Conservation (phyloP, 164 flowering plant genomes). For the Chloranthus sessilifolius region DNA sequence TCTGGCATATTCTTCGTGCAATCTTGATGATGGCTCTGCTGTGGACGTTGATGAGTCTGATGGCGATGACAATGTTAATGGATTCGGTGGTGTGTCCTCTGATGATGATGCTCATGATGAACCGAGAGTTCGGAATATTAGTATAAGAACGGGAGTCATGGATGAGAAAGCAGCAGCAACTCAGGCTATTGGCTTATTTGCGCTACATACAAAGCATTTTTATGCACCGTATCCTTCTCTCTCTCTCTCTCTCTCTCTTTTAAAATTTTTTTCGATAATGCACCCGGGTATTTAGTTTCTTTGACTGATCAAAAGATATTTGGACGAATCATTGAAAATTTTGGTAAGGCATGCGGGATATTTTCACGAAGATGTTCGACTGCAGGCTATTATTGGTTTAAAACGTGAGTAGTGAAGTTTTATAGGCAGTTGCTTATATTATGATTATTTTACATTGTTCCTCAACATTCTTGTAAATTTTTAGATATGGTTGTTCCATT, state of each 20-base stretch:
- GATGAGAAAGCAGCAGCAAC: conserved; percentile 99
- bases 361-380: conserved; percentile 98
- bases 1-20: conserved; percentile 83
- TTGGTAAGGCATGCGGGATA: conserved; percentile 66
- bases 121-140: conserved; percentile 87
- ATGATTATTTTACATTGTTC: not conserved
- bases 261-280: not conserved
- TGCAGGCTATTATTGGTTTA: conserved; percentile 75
- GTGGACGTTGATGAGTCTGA: conserved; percentile 85
- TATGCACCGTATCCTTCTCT: conserved; percentile 88
- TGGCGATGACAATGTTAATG: conserved; percentile 59
- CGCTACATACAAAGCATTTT: conserved; percentile 67
- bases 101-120: conserved; percentile 98
- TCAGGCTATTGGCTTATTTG: conserved; percentile 92
- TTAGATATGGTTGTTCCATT: no score
- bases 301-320: conserved; percentile 54
- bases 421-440: not conserved
- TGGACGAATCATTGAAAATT: conserved; percentile 87
- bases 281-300: conserved; percentile 7
- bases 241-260: not conserved
- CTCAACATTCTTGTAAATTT: not conserved
- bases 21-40: conserved; percentile 97
- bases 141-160: conserved; percentile 93
- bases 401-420: conserved; percentile 58
- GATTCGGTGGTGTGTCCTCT: conserved; percentile 90